phyloP scores from a whole-genome alignment of 306 rosid species.

The Lathyrus aphaca region DNA sequence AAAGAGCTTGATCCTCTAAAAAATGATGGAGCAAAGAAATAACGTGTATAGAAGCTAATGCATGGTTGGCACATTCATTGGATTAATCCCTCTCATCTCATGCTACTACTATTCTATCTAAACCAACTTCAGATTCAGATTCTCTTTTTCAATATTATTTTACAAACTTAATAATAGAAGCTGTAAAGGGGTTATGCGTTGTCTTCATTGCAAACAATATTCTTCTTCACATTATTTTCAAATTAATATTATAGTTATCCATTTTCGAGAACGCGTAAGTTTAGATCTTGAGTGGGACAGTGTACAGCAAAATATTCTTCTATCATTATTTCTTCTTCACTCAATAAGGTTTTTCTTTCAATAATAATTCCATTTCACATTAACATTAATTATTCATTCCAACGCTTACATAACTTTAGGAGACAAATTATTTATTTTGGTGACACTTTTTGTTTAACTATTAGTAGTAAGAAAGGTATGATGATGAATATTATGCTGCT shows the following conservation, averaged over 20 bases:
- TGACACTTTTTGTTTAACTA: too few species aligned
- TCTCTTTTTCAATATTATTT: constrained; percentile 12
- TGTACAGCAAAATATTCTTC: background rate
- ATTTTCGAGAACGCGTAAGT: background rate
- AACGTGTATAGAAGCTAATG: constrained; percentile 33
- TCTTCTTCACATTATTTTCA: constrained; percentile 31
- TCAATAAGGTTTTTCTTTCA: too few species aligned
- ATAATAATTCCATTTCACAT: too few species aligned
- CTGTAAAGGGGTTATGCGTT: constrained; percentile 37
- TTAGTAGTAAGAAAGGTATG: too few species aligned
- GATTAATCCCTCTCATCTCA: constrained; percentile 3
- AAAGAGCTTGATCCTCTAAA: constrained; percentile 28
- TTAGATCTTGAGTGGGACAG: background rate
- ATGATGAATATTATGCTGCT: too few species aligned
- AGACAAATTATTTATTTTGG: too few species aligned
- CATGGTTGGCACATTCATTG: constrained; percentile 41
- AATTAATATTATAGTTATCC: background rate
- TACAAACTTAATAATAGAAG: background rate
- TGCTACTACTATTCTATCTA: constrained; percentile 19
- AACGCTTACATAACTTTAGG: too few species aligned
- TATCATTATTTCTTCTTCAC: background rate
- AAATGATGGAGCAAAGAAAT: constrained; percentile 21
- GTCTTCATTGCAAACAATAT: constrained; percentile 18
- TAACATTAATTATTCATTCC: too few species aligned
- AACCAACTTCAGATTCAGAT: constrained; percentile 35